Evolutionary conservation across 345 rosid species (phyloP), one percentile per base, ranked within the genome.

Genomic region (Camelina laxa): DNA sequence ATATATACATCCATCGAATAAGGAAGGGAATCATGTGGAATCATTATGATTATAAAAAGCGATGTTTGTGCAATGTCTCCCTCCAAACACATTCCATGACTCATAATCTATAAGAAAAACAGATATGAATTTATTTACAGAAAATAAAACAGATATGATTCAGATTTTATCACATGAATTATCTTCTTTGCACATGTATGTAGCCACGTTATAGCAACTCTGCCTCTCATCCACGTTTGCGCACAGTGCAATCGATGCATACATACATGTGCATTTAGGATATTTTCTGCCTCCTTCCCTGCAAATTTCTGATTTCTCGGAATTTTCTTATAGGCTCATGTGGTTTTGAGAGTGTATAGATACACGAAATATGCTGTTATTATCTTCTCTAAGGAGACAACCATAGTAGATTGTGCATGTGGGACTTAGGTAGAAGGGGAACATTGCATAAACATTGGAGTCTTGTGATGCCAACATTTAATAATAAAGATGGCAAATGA

Each of bases 21-120:
- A 13, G 36, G 60, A 13, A 13, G 36, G 36, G 17, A 51, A 19
- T 10, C 36, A 55, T 27, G 36, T 55, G 60, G 10, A 55, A 14
- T 55, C 60, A 14, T 55, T 53, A 14, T 11, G 58, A 55, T 54
- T 2, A 13, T 27, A 55, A 4, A 27, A 11, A 27, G 6, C 60
- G 19, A 31, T 30, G 20, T 30, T 56, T 30, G 5, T 56, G 39
- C 39, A 56, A 56, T 56, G 61, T 56, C 39, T 56, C 39, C 61
- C 41, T 30, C 13, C 12, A 56, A 4, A 15, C 61, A 56, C 13
- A 19, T 31, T 15, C 20, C 20, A 30, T 56, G 20, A 56, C 12
- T 27, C 39, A 56, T 56, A 17, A 10, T 7, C 6, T 15, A 56
- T 9, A 51, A 10, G 9, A 27, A 22, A 24, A 14, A 27, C 12